A percentile compares a stretch with the other conserved stretches of the same genome.
Evolutionary conservation across 176 grass and related monocot species (phyloP).

Genomic region (Oryza glaberrima): DNA sequence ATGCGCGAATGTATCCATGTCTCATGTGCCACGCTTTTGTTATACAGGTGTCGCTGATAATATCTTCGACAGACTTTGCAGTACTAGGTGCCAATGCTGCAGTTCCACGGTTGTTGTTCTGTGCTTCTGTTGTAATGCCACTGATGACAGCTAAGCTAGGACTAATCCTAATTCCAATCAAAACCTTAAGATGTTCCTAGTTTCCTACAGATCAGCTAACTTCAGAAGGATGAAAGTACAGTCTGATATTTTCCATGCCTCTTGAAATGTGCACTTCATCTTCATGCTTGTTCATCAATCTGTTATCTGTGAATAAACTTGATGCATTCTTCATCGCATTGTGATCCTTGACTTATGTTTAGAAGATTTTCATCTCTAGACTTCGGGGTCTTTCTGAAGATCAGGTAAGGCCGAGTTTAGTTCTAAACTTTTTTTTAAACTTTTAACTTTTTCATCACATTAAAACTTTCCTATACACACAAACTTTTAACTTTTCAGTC

Average conservation of each 20-base stretch:
- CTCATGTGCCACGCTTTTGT: background rate
- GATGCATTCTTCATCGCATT: background rate
- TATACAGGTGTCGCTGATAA: background rate
- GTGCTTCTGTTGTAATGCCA: background rate
- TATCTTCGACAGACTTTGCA: constrained; percentile 8
- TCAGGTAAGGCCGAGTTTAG: no score
- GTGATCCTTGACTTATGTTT: background rate
- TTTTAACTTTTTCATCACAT: no score
- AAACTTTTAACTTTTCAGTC: no score
- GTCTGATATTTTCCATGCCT: background rate
- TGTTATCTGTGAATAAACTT: background rate
- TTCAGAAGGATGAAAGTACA: background rate
- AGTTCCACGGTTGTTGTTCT: background rate
- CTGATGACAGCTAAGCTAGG: background rate
- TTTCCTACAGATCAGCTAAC: background rate
- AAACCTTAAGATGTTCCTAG: background rate
- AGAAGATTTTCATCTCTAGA: no score
- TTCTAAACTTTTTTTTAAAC: no score
- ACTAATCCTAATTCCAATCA: background rate
- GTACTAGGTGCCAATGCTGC: background rate
- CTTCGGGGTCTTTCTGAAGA: no score
- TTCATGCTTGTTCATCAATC: no score
- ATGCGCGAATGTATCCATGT: background rate
- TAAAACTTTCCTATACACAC: no score
- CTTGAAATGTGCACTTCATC: background rate